Evolutionary conservation across 768 basidiomycete species (phyloP).

Genomic region (Coprinopsis cinerea): DNA sequence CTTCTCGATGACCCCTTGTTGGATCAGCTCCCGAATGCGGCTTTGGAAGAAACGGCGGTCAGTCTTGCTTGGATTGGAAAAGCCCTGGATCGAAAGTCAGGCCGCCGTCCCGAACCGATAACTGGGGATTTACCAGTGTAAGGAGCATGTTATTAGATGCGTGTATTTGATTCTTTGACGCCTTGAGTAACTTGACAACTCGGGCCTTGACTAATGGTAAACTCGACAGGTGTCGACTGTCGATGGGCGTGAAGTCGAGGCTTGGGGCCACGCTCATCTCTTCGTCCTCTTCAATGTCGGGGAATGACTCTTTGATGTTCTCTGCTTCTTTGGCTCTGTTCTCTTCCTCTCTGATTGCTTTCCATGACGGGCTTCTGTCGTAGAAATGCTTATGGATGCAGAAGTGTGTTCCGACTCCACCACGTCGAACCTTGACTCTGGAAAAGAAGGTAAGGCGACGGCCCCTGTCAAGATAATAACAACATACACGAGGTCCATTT

Average conservation of each 20-base stretch:
- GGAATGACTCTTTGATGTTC: slow-evolving; percentile 19
- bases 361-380: slow-evolving; percentile 70
- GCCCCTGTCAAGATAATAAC: background rate
- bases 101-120: background rate
- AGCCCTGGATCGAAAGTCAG: slow-evolving; percentile 46
- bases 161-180: slow-evolving; percentile 65
- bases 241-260: slow-evolving; percentile 65
- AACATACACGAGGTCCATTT: slow-evolving; percentile 67
- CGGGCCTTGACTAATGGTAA: slow-evolving; percentile 65
- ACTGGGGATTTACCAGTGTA: slow-evolving; percentile 46
- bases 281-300: slow-evolving; percentile 32
- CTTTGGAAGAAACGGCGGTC: slow-evolving; percentile 81
- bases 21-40: slow-evolving; percentile 66
- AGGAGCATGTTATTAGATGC: slow-evolving; percentile 71
- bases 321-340: slow-evolving; percentile 35
- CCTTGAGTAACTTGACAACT: slow-evolving; percentile 65
- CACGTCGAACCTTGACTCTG: slow-evolving; percentile 72
- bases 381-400: slow-evolving; percentile 84
- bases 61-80: slow-evolving; percentile 64
- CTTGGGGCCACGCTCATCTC: slow-evolving; percentile 20
- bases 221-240: slow-evolving; percentile 72
- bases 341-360: slow-evolving; percentile 69
- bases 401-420: slow-evolving; percentile 71
- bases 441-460: slow-evolving; percentile 2
- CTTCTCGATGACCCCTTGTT: slow-evolving; percentile 69